Evolutionary conservation across 1,284 basidiomycete genomes (phyloP), one percentile per base, ranked within the genome.

Genomic region (Moesziomyces antarcticus): DNA sequence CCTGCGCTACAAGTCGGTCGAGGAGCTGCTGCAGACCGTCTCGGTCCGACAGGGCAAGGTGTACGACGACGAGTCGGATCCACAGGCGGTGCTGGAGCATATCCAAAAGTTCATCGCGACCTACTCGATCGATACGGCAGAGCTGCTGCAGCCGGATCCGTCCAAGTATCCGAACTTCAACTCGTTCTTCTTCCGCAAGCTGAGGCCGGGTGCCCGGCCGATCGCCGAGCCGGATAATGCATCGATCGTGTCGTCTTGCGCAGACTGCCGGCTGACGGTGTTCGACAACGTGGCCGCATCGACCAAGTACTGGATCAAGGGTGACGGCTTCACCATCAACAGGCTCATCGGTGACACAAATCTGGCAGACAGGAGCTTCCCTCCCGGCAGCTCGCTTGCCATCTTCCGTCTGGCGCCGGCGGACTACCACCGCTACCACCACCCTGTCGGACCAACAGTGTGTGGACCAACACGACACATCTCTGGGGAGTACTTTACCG

Each of bases 371-470:
- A 56, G 70, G 22, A 51, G 58, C 45, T 73, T 80, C 57, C 63
- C 66, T n/a, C 71, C 73, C 6, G 72, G 72, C 53, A 74, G 72
- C 62, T 74, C 72, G 30, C 75, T 92, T 1, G 90, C 90, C 3
- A 88, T 90, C 65, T 92, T 92, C 86, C 88, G 91, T 30, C 88
- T 93, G n/a, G 91, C 92, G 0, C 92, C 92, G 0, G 89, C 90
- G 21, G 93, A 94, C 82, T 99, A 99, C 81, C 96, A 99, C 85
- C 91, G 96, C 0, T 98, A 94, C 88, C 95, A 98, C 83, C 90
- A 90, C 0, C 94, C 94, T 0, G 93, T 96, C 20, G 91, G 93
- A 67, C 72, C 72, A 2, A 94, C 93, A 22, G 86, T 86, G 30
- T 75, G 85, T 9, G 86, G 85, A 2, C 85, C 88, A 59, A 86